Base-by-base conservation (phyloP, 306 rosid species). In the Alnus glutinosa region DNA sequence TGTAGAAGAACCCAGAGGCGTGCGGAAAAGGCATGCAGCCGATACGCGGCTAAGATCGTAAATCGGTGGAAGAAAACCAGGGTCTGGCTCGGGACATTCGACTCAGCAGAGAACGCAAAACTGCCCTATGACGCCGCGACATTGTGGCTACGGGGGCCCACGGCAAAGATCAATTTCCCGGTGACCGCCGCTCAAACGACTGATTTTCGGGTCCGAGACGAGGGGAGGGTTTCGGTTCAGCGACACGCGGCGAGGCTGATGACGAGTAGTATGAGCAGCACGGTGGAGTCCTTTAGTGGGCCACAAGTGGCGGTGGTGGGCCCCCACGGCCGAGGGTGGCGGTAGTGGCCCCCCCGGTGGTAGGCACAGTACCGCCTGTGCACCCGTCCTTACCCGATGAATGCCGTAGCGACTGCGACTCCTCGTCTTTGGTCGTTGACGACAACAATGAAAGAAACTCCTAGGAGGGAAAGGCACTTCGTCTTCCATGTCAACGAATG, bases 81-180 rank as follows among this genome's bases (percentile, higher is more conserved):
- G 30, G 97, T 92, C 3, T 94, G 98, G 98, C 91, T 94, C 12
- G 98, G 98, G 3, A 94, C 97, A 9, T 94, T 87, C 70, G 97
- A 89, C 39, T 87, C 97, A 6, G 94, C 97, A 7, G 94, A 88
- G 79, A 93, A 89, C 18, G 98, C 98, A 0, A 23, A 23, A 23
- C 28, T 23, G 97, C 97, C 0, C 73, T 94, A 94, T 80, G 98
- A 94, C 51, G 77, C 88, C 0, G 98, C 97, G 15, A 97, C 98
- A 34, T 74, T 86, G 4, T 83, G 93, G 9, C 85, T 92, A n/a
- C 93, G 98, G 0, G 98, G 97, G 0, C 89, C 92, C 0, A 94
- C 90, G 9, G 98, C 98, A 0, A 94, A 94, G 72, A 92, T 96
- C 18, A 94, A 94, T 55, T 94, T 92, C 55, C 92, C 92, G 0